Evolutionary conservation across 2,329 filamentous ascomycete genomes (phyloP).

Genomic region (Scedosporium minutisporum): DNA sequence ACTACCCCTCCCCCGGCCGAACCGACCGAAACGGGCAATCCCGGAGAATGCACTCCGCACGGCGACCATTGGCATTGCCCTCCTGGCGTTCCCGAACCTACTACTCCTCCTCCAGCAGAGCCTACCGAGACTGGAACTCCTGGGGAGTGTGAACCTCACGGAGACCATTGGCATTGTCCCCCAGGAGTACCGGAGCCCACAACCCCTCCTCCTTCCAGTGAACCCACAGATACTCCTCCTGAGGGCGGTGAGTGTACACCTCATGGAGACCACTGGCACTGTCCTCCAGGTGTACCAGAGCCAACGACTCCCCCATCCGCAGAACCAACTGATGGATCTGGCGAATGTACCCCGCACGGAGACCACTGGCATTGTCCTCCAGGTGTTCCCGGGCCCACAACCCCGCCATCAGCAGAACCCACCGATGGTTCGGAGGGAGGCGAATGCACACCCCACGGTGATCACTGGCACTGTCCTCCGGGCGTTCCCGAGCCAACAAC

Average conservation of each 20-base stretch:
- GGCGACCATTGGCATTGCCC: slow-evolving; percentile 12
- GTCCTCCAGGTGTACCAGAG: slow-evolving; percentile 10
- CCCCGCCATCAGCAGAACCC: not conserved
- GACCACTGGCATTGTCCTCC: slow-evolving; percentile 13
- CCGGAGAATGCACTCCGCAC: slow-evolving; percentile 9
- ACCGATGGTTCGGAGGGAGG: not conserved
- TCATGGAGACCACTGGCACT: slow-evolving; percentile 11
- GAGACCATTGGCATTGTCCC: slow-evolving; percentile 12
- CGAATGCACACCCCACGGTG: slow-evolving; percentile 9
- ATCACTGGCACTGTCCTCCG: slow-evolving; percentile 12
- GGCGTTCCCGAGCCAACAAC: slow-evolving; percentile 8
- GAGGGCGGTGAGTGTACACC: slow-evolving; percentile 6
- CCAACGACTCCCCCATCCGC: slow-evolving; percentile 4
- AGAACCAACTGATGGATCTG: not conserved
- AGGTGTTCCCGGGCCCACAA: slow-evolving; percentile 9
- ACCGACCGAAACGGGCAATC: not conserved
- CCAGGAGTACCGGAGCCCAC: slow-evolving; percentile 8
- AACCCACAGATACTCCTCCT: not conserved
- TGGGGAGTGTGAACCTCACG: slow-evolving; percentile 9
- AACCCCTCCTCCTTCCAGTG: not conserved
- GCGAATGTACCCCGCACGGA: slow-evolving; percentile 9
- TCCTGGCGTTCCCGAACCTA: slow-evolving; percentile 9
- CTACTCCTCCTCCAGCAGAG: slow-evolving; percentile 3
- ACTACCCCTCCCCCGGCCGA: slow-evolving; percentile 5
- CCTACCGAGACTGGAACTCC: not conserved